A percentile compares a stretch with the other conserved stretches of the same genome.
Conservation (phyloP, 352 stramenopile species). For the Phytophthora parvispora region DNA sequence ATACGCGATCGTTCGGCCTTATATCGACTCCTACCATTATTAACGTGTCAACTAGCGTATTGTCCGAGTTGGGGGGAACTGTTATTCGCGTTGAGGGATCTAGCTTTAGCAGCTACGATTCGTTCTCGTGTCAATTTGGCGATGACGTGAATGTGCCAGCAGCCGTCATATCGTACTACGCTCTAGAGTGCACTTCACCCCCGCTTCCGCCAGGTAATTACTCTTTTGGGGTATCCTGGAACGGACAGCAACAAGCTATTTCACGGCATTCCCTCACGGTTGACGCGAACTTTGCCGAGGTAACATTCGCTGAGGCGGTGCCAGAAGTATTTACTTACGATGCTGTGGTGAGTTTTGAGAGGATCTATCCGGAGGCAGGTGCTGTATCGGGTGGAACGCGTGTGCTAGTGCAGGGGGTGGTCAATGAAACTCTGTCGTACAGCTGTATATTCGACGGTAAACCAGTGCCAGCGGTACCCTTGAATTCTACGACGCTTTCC, state of each 20-base stretch:
- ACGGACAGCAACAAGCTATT: constrained; percentile 35
- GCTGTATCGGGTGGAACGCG: constrained; percentile 33
- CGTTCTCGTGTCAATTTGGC: constrained; percentile 34
- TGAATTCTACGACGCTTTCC: constrained; percentile 29
- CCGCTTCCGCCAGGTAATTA: constrained; percentile 34
- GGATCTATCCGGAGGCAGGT: constrained; percentile 33
- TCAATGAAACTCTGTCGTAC: constrained; percentile 36
- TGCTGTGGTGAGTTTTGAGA: constrained; percentile 8
- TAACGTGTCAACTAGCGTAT: constrained; percentile 18
- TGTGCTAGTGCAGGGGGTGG: constrained; percentile 24
- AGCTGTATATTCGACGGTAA: constrained; percentile 33
- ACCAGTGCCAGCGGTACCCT: constrained; percentile 1
- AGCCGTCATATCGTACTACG: constrained; percentile 20
- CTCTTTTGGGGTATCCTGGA: constrained; percentile 49
- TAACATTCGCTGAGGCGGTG: constrained; percentile 23
- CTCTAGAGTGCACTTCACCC: constrained; percentile 43
- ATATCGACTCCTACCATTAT: constrained; percentile 23
- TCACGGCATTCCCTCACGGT: constrained; percentile 11
- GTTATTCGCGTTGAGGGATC: constrained; percentile 31
- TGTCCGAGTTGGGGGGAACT: constrained; percentile 22
- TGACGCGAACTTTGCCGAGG: constrained; percentile 42
- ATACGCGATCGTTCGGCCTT: constrained; percentile 34
- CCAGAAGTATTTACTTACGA: constrained; percentile 33
- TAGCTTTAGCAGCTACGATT: constrained; percentile 13
- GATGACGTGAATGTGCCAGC: constrained; percentile 3